These are phyloP conservation scores for Verticillium tricorpus DNA, from an alignment of 2,329 filamentous ascomycete species.

Conservation along the genomic window DNA sequence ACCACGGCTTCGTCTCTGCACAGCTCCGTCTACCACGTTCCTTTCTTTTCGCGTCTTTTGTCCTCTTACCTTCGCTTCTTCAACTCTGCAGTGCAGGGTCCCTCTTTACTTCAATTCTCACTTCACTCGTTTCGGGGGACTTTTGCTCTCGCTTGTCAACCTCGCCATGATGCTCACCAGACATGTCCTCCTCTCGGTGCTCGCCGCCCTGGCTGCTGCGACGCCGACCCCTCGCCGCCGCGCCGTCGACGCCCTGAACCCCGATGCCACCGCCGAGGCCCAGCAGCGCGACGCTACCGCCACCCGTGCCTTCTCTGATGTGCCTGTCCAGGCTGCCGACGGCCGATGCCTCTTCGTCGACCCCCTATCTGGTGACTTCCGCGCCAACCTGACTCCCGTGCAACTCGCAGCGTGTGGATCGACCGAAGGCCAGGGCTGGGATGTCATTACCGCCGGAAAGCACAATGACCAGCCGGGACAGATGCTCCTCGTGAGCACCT, in stretches of 20 bases:
- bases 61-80: conserved; percentile 14
- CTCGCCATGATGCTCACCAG: conserved; percentile 15
- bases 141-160: conserved; percentile 1
- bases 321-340: conserved; percentile 39
- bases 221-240: conserved; percentile 23
- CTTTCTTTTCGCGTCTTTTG: conserved; percentile 6
- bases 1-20: conserved; percentile 13
- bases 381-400: conserved; percentile 41
- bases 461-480: conserved; percentile 43
- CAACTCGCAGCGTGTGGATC: conserved; percentile 38
- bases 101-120: conserved; percentile 13
- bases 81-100: conserved; percentile 26
- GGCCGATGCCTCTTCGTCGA: conserved; percentile 43
- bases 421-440: conserved; percentile 39
- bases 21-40: conserved; percentile 15
- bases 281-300: conserved; percentile 39
- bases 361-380: conserved; percentile 41
- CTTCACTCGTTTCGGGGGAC: not conserved
- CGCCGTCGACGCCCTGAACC: conserved; percentile 35
- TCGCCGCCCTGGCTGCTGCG: conserved; percentile 18
- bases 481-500: conserved; percentile 49
- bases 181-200: conserved; percentile 19
- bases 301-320: conserved; percentile 36
- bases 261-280: conserved; percentile 37
- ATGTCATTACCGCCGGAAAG: conserved; percentile 43